phyloP scores from a whole-genome alignment of 345 rosid genomes.

The Raphanus raphanistrum region DNA sequence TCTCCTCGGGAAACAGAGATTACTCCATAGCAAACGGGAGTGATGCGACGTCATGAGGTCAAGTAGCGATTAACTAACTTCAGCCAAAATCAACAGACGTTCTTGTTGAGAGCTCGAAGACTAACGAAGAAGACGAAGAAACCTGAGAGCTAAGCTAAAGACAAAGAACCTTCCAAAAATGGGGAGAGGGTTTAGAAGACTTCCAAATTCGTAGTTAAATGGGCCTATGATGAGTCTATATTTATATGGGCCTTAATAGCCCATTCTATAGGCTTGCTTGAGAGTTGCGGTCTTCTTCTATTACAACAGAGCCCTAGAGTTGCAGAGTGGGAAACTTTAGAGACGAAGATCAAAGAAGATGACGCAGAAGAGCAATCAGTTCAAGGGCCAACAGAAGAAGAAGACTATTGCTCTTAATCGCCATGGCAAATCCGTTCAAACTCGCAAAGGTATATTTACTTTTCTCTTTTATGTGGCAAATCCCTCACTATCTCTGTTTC shows the following conservation, averaged over 20 bases:
- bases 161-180: slow-evolving; percentile 13
- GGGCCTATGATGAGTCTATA: neutral
- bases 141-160: neutral
- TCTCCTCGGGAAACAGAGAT: slow-evolving; percentile 16
- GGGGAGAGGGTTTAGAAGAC: neutral
- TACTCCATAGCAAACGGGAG: slow-evolving; percentile 34
- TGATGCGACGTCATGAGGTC: slow-evolving; percentile 28
- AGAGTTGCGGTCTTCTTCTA: neutral
- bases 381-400: slow-evolving; percentile 84
- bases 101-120: neutral
- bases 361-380: slow-evolving; percentile 82
- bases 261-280: neutral
- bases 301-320: neutral
- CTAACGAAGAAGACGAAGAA: neutral
- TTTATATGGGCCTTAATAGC: neutral
- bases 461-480: neutral
- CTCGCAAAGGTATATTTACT: slow-evolving; percentile 59
- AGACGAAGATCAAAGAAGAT: slow-evolving; percentile 50
- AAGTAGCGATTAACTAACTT: neutral
- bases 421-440: slow-evolving; percentile 63
- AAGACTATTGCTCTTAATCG: slow-evolving; percentile 71
- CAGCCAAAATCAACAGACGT: neutral
- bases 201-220: too few species aligned
- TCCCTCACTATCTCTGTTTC: neutral
- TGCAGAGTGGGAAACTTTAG: slow-evolving; percentile 29